phyloP scores from a whole-genome alignment of 768 basidiomycete genomes.

The Hericium coralloides region DNA sequence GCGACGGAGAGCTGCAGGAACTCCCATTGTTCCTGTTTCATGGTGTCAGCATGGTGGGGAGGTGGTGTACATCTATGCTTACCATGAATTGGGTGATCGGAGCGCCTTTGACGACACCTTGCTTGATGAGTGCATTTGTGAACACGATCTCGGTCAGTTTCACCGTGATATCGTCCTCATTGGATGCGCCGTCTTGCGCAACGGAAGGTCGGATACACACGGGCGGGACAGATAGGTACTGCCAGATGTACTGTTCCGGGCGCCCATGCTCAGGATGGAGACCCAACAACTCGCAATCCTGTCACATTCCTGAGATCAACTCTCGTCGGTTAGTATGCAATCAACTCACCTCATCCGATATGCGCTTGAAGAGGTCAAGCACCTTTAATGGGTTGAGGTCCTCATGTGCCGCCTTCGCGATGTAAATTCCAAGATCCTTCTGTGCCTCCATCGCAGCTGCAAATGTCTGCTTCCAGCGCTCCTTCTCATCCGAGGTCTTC shows the following conservation, averaged over 20 bases:
- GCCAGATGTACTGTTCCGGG: conserved; percentile 98
- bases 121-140: conserved; percentile 86
- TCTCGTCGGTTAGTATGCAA: background rate
- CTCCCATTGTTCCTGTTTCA: conserved; percentile 89
- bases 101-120: conserved; percentile 79
- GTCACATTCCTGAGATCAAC: background rate
- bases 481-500: conserved; percentile 84
- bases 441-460: conserved; percentile 73
- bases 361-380: conserved; percentile 82
- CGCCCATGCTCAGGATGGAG: conserved; percentile 80
- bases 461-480: conserved; percentile 80
- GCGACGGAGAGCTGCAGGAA: conserved; percentile 91
- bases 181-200: conserved; percentile 94
- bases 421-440: conserved; percentile 75
- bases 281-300: conserved; percentile 95
- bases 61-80: conserved; percentile 3
- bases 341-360: conserved; percentile 77
- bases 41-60: background rate
- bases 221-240: conserved; percentile 96
- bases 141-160: conserved; percentile 97
- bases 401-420: conserved; percentile 84
- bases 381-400: conserved; percentile 94
- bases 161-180: conserved; percentile 96
- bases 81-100: conserved; percentile 89
- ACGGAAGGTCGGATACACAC: conserved; percentile 98